Evolutionary conservation across 2,329 filamentous ascomycete genomes (phyloP).

Genomic region (Pseudocercospora musae): DNA sequence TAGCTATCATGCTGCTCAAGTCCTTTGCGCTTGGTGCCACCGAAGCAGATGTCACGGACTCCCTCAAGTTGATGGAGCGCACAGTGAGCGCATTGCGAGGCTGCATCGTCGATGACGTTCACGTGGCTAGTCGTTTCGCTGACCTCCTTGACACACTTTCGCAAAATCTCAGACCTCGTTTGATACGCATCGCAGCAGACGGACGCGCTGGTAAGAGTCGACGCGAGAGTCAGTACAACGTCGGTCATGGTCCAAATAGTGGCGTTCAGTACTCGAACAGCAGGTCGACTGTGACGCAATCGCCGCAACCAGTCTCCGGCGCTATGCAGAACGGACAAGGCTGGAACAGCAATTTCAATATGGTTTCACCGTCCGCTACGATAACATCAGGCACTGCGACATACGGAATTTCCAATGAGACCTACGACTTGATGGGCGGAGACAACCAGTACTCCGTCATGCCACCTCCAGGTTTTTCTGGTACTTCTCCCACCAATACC

Average conservation of each 20-base stretch:
- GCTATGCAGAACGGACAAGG: conserved; percentile 16
- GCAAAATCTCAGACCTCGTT: conserved; percentile 67
- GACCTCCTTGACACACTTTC: conserved; percentile 78
- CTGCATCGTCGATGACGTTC: conserved; percentile 80
- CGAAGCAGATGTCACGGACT: conserved; percentile 72
- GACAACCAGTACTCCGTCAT: conserved; percentile 45
- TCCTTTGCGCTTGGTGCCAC: conserved; percentile 79
- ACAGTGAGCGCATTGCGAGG: conserved; percentile 71
- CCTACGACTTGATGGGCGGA: conserved; percentile 42
- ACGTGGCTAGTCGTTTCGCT: conserved; percentile 79
- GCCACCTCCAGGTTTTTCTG: conserved; percentile 45
- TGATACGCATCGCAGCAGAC: conserved; percentile 58
- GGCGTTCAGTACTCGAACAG: conserved; percentile 7
- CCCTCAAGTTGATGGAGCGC: conserved; percentile 70
- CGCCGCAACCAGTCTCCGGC: conserved; percentile 16
- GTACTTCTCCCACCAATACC: conserved; percentile 34
- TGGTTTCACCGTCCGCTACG: conserved; percentile 8
- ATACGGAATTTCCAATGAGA: conserved; percentile 44
- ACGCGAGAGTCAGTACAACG: conserved; percentile 21
- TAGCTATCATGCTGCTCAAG: conserved; percentile 79
- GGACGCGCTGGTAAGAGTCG: conserved; percentile 27
- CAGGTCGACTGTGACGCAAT: conserved; percentile 19
- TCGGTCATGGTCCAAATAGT: not conserved
- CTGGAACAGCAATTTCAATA: conserved; percentile 25
- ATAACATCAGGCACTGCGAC: conserved; percentile 33